Evolutionary conservation across 192 early-diverging fungal genomes (phyloP).

Genomic region (Linderina pennispora): DNA sequence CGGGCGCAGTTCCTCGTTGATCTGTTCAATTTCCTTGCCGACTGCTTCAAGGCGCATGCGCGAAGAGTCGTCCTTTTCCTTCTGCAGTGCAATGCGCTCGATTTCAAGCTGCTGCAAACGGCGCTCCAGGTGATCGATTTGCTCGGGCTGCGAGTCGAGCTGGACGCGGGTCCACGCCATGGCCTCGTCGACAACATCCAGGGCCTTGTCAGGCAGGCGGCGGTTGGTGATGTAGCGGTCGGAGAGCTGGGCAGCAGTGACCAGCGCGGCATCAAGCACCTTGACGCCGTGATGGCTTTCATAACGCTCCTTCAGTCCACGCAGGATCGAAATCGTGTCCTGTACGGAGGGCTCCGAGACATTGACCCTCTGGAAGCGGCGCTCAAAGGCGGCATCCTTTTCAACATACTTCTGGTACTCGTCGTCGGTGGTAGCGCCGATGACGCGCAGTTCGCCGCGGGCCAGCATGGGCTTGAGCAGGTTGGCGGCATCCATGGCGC

Average conservation of each 20-base stretch:
- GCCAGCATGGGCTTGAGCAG: conserved; percentile 97
- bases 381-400: conserved; percentile 79
- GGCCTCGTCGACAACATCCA: conserved; percentile 90
- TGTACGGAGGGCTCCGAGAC: conserved; percentile 71
- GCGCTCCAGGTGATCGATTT: conserved; percentile 93
- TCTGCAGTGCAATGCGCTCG: conserved; percentile 86
- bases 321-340: conserved; percentile 71
- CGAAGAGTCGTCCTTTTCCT: conserved; percentile 87
- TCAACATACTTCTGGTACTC: conserved; percentile 95
- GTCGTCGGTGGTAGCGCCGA: conserved; percentile 92
- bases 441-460: conserved; percentile 89
- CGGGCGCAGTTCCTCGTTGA: conserved; percentile 85
- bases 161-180: conserved; percentile 95
- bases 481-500: conserved; percentile 95
- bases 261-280: conserved; percentile 64
- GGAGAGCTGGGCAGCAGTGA: conserved; percentile 65
- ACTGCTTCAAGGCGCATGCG: conserved; percentile 73
- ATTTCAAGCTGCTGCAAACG: conserved; percentile 90
- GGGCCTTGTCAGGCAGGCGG: conserved; percentile 74
- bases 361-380: conserved; percentile 69
- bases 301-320: conserved; percentile 72
- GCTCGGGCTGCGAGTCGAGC: conserved; percentile 93
- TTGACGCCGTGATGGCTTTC: conserved; percentile 74
- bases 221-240: conserved; percentile 75
- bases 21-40: conserved; percentile 70